phyloP scores from a whole-genome alignment of 495 filamentous ascomycete species.

The Hyaloscypha hepaticicola region DNA sequence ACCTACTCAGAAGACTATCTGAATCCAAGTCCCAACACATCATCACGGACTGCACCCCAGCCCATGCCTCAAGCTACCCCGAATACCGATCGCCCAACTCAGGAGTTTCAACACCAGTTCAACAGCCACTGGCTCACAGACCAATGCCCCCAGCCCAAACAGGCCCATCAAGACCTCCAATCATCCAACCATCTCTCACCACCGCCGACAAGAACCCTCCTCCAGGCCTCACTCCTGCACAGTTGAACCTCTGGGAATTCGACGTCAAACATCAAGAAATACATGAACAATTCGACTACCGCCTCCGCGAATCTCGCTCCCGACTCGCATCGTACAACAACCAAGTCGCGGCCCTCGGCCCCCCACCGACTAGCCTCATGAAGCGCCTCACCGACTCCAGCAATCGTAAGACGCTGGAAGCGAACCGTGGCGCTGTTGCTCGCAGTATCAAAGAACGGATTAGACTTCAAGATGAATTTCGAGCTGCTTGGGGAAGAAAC shows the following conservation, averaged over 20 bases:
- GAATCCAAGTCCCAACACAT: neutral
- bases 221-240: constrained; percentile 4
- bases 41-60: neutral
- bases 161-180: too few species aligned
- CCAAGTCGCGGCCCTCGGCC: neutral
- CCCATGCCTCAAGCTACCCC: neutral
- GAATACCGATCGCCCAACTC: too few species aligned
- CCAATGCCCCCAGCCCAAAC: too few species aligned
- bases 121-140: neutral
- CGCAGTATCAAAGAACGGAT: neutral
- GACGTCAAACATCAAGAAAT: neutral
- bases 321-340: neutral
- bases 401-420: neutral
- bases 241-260: neutral
- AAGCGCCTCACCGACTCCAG: constrained; percentile 1
- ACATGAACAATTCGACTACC: neutral
- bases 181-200: neutral
- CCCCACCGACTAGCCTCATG: neutral
- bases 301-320: neutral
- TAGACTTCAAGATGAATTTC: neutral
- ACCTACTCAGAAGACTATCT: constrained; percentile 11
- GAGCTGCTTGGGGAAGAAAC: neutral
- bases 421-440: neutral
- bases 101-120: too few species aligned
- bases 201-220: neutral